phyloP scores from a whole-genome alignment of 805 yeast genomes.

The Yarrowia sp. region DNA sequence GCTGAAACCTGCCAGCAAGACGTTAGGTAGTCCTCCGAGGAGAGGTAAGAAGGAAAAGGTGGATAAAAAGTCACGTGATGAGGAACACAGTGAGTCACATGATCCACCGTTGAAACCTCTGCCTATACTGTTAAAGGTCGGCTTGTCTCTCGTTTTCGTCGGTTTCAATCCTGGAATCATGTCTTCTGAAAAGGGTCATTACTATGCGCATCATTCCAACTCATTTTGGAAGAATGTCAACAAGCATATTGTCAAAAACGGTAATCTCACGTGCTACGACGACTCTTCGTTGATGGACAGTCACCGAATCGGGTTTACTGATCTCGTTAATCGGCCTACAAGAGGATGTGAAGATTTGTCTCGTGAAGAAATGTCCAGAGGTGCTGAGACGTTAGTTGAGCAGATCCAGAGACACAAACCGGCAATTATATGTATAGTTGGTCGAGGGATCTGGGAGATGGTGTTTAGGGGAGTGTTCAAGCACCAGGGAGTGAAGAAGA shows the following conservation, averaged over 20 bases:
- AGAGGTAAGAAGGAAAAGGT: background rate
- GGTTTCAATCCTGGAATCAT: constrained; percentile 77
- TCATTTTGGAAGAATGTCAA: constrained; percentile 67
- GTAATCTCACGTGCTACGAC: constrained; percentile 51
- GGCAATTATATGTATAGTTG: constrained; percentile 62
- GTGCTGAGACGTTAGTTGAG: constrained; percentile 59
- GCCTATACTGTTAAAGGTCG: constrained; percentile 44
- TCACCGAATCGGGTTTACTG: constrained; percentile 71
- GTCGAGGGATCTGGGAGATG: constrained; percentile 78
- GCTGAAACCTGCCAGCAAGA: background rate
- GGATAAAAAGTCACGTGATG: background rate
- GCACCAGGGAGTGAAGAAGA: constrained; percentile 49
- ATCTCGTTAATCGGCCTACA: constrained; percentile 70
- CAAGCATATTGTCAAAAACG: constrained; percentile 57
- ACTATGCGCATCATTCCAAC: constrained; percentile 75
- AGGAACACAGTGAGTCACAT: background rate
- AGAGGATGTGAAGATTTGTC: constrained; percentile 62
- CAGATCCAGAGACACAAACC: constrained; percentile 56
- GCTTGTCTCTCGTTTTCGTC: constrained; percentile 59
- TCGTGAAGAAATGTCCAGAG: constrained; percentile 59
- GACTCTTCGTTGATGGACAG: constrained; percentile 53
- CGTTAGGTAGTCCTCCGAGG: constrained; percentile 5
- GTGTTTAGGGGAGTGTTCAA: constrained; percentile 52
- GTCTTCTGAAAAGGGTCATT: constrained; percentile 67
- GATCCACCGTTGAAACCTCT: constrained; percentile 1